Conservation (phyloP, 2,329 filamentous ascomycete species). For the Cyclaneusma minus region DNA sequence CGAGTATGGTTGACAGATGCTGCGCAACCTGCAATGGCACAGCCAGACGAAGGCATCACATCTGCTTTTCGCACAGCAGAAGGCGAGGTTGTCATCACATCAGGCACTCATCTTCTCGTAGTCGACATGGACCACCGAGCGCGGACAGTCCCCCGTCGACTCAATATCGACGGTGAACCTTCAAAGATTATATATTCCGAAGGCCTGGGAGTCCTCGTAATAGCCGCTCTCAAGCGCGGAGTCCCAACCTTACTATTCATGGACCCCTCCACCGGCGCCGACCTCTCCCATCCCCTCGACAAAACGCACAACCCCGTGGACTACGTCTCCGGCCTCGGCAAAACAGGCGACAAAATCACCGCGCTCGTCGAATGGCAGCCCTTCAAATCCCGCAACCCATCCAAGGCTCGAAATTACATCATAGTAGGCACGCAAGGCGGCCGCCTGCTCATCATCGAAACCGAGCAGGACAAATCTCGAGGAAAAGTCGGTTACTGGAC, state of each 20-base stretch:
- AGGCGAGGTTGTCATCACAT: constrained; percentile 31
- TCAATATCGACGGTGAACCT: constrained; percentile 24
- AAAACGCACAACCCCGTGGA: constrained; percentile 25
- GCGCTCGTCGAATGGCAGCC: constrained; percentile 50
- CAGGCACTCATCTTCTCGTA: constrained; percentile 33
- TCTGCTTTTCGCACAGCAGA: constrained; percentile 24
- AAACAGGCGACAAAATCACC: constrained; percentile 40
- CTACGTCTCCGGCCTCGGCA: constrained; percentile 40
- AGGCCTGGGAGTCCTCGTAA: constrained; percentile 33
- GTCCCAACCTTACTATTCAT: constrained; percentile 38
- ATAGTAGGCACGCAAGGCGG: constrained; percentile 41
- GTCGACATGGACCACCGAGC: constrained; percentile 31
- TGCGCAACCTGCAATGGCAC: constrained; percentile 26
- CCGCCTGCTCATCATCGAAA: constrained; percentile 38
- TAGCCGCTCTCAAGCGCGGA: constrained; percentile 29
- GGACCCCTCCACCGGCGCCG: constrained; percentile 35
- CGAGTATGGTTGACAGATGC: constrained; percentile 36
- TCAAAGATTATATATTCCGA: constrained; percentile 36
- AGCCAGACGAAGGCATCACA: constrained; percentile 32
- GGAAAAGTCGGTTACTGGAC: constrained; percentile 34
- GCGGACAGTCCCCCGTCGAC: constrained; percentile 31
- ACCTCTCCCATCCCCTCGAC: constrained; percentile 31
- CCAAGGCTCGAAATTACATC: constrained; percentile 45
- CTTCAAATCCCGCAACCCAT: constrained; percentile 34
- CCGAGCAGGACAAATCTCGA: constrained; percentile 20